Base-by-base conservation (phyloP, 306 rosid genomes). In the Inga laurina region DNA sequence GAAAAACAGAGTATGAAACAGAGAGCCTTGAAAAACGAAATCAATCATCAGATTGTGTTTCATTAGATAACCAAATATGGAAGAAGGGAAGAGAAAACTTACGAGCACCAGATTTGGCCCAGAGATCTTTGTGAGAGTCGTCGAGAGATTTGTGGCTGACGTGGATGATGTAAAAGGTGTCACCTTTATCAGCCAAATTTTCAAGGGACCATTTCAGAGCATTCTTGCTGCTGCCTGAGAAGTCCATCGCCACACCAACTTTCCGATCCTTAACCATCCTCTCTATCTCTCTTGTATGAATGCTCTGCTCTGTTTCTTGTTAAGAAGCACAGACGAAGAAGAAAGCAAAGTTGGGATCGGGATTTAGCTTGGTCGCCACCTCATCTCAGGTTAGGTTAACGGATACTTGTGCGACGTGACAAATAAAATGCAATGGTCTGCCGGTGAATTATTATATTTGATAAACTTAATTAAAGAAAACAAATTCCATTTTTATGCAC, bases 201-300 rank as follows among this genome's bases (percentile, higher is more conserved):
- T 88, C 94, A 49, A 95, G 77, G 7, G 99, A 92, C 99, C 99
- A 95, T 85, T 80, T 81, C 11, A 95, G 92, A 81, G 99, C 99
- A 83, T 91, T 88, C 68, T 91, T 95, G 96, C 98, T 92, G 92
- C 96, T 91, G 75, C 76, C 56, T 1, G 99, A 95, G 89, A 95
- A 95, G 49, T 95, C 99, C 87, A 95, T 44, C 59, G 99, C 99
- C 76, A 95, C 92, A 7, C 99, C 99, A 16, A 95, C 82, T 11
- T 57, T 86, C 82, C 97, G 88, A 79, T 93, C 98, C 78, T 91
- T 92, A 34, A 2, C 93, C 99, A 95, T 95, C 7, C 0, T 78
- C 56, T 19, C 65, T 74, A 1, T 16, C 27, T 74, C 35, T 48
- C 24, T 46, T 30, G 4, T 37, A 48, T 27, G 44, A 19, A 5